Conservation (phyloP, 2,329 filamentous ascomycete species). For the Trichoderma breve region DNA sequence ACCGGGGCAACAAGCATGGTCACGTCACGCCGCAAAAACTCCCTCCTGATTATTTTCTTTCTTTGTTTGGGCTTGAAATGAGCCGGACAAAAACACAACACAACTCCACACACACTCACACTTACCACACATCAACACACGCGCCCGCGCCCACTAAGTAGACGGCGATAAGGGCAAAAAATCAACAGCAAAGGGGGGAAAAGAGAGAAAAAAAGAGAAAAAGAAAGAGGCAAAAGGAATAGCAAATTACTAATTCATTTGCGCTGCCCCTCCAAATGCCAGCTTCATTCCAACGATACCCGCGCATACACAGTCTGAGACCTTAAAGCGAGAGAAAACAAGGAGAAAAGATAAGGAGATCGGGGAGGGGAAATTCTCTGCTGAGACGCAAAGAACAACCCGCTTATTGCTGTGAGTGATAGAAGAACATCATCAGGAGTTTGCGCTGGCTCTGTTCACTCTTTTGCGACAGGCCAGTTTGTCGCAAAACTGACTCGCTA, state of each 20-base stretch:
- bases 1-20: constrained; percentile 20
- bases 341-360: background rate
- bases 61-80: constrained; percentile 12
- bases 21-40: constrained; percentile 18
- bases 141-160: background rate
- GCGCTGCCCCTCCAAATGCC: constrained; percentile 18
- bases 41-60: constrained; percentile 20
- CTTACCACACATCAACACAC: background rate
- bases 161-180: background rate
- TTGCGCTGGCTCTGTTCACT: background rate
- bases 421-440: background rate
- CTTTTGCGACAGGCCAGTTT: background rate
- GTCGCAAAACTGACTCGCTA: background rate
- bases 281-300: constrained; percentile 14
- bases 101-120: constrained; percentile 9
- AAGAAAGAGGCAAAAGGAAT: background rate
- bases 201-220: background rate
- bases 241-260: constrained; percentile 5
- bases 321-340: constrained; percentile 7
- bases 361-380: background rate
- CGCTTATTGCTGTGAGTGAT: constrained; percentile 10
- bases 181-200: background rate
- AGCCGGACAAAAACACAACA: constrained; percentile 9
- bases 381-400: background rate
- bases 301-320: constrained; percentile 17